phyloP scores from a whole-genome alignment of 163 green algal species.

The Chloromonas sp. region DNA sequence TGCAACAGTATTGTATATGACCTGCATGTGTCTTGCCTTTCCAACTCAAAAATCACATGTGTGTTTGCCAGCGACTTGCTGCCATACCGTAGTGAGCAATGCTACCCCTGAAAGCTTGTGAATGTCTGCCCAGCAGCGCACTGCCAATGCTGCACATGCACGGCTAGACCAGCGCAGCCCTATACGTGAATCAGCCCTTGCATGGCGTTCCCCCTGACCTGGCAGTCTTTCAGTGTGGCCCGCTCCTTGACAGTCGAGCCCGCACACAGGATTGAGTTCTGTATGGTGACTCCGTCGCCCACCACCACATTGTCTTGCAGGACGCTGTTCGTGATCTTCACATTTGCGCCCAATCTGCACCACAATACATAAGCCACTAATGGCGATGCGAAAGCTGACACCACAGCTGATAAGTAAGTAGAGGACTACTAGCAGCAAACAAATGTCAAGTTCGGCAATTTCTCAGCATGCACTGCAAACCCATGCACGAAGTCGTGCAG shows the following conservation, averaged over 20 bases:
- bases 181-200: no score
- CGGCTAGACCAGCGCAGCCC: neutral
- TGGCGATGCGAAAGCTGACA: neutral
- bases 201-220: constrained; percentile 27
- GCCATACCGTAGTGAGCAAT: neutral
- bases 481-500: neutral
- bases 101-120: neutral
- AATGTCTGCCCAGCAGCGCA: neutral
- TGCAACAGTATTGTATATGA: neutral
- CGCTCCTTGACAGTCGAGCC: constrained; percentile 48
- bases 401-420: no score
- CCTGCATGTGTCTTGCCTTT: no score
- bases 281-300: constrained; percentile 70
- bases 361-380: neutral
- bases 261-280: constrained; percentile 73
- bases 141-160: neutral
- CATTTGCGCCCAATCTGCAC: constrained; percentile 58
- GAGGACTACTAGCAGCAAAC: no score
- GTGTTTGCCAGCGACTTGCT: neutral
- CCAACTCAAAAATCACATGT: neutral
- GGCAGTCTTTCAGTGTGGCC: constrained; percentile 68
- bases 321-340: constrained; percentile 83
- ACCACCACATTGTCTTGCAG: constrained; percentile 52
- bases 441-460: no score
- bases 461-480: neutral